phyloP scores from a whole-genome alignment of 2,329 filamentous ascomycete species.

The Fusarium euwallaceae region DNA sequence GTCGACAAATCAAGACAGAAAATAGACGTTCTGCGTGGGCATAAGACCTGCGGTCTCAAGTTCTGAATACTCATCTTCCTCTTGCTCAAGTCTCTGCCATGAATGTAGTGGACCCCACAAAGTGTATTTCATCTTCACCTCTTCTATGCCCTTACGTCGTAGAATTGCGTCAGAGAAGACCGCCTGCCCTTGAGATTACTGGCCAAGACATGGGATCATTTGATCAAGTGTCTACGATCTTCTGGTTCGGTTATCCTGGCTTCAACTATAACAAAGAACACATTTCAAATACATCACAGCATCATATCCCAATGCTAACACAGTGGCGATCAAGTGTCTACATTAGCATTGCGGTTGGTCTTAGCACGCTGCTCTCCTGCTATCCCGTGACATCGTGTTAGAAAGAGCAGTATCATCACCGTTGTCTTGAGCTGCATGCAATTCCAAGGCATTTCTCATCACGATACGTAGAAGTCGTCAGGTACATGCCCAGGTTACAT shows the following conservation, averaged over 20 bases:
- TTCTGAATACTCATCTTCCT: background rate
- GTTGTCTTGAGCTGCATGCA: background rate
- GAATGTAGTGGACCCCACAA: background rate
- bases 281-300: no score
- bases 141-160: background rate
- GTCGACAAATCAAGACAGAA: background rate
- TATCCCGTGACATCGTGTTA: background rate
- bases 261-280: no score
- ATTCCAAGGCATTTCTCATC: background rate
- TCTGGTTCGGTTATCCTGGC: no score
- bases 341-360: no score
- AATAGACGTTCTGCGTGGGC: background rate
- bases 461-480: background rate
- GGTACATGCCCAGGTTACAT: background rate
- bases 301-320: no score
- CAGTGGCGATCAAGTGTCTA: no score
- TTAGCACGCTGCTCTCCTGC: conserved; percentile 6
- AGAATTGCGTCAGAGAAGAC: background rate
- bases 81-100: background rate
- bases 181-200: no score
- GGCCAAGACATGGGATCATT: no score
- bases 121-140: background rate
- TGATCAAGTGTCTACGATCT: no score
- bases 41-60: background rate
- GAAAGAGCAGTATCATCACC: background rate